Conservation (phyloP, 768 basidiomycete genomes). For the Tylopilus sp. region DNA sequence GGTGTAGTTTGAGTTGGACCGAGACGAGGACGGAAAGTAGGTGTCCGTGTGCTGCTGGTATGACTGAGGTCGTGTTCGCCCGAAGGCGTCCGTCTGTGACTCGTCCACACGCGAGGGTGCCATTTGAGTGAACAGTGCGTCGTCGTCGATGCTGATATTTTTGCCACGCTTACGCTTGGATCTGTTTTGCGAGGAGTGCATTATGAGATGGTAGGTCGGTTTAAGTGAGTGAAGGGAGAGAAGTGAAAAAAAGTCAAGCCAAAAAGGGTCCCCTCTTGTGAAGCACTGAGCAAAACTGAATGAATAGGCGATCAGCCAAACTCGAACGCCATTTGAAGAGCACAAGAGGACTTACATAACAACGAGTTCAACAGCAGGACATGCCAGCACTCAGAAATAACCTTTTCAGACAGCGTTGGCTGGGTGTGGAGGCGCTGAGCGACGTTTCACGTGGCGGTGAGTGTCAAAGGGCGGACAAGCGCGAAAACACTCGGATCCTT, state of each 20-base stretch:
- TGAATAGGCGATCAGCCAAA: slow-evolving; percentile 17
- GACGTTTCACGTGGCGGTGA: slow-evolving; percentile 29
- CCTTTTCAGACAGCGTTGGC: slow-evolving; percentile 18
- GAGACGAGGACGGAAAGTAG: slow-evolving; percentile 43
- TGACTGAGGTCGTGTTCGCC: slow-evolving; percentile 46
- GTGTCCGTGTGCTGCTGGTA: slow-evolving; percentile 42
- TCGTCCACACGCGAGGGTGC: slow-evolving; percentile 49
- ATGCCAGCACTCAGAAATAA: slow-evolving; percentile 31
- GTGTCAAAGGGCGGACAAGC: slow-evolving; percentile 26
- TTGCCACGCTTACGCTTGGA: slow-evolving; percentile 51
- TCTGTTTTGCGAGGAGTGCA: slow-evolving; percentile 39
- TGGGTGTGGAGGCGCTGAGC: slow-evolving; percentile 20
- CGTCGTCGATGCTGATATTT: slow-evolving; percentile 51
- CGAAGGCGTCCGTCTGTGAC: slow-evolving; percentile 48
- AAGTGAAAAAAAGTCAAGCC: slow-evolving; percentile 24
- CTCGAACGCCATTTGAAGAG: slow-evolving; percentile 10
- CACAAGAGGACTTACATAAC: slow-evolving; percentile 36
- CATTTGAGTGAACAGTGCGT: slow-evolving; percentile 35
- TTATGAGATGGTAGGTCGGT: slow-evolving; percentile 23
- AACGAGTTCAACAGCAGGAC: slow-evolving; percentile 27
- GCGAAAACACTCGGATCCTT: slow-evolving; percentile 25
- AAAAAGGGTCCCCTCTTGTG: slow-evolving; percentile 27
- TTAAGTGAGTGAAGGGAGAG: slow-evolving; percentile 16
- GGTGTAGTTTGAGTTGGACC: slow-evolving; percentile 43
- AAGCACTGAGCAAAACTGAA: slow-evolving; percentile 20